Evolutionary conservation across 805 yeast species (phyloP).

Genomic region (Metschnikowia amazonensis): DNA sequence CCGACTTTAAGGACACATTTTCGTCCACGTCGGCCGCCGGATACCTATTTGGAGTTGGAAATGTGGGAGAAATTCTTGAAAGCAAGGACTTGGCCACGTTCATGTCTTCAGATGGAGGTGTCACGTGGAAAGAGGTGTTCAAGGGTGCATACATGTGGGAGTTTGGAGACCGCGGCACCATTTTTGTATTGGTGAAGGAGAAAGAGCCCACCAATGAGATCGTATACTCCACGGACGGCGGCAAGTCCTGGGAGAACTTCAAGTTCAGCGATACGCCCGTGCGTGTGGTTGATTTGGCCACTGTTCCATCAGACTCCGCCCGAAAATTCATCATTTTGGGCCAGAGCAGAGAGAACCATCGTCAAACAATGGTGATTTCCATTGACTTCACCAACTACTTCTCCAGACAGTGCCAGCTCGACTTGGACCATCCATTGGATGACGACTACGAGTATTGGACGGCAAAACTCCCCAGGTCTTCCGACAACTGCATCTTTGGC

Average conservation of each 20-base stretch:
- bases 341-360: slow-evolving; percentile 32
- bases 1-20: slow-evolving; percentile 77
- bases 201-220: slow-evolving; percentile 55
- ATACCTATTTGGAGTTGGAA: slow-evolving; percentile 86
- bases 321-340: slow-evolving; percentile 64
- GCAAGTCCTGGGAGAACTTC: slow-evolving; percentile 67
- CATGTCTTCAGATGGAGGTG: slow-evolving; percentile 86
- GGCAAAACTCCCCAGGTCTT: slow-evolving; percentile 33
- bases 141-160: slow-evolving; percentile 88
- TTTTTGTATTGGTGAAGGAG: slow-evolving; percentile 67
- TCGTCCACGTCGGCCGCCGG: slow-evolving; percentile 91
- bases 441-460: slow-evolving; percentile 45
- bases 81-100: slow-evolving; percentile 61
- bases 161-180: slow-evolving; percentile 91
- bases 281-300: slow-evolving; percentile 66
- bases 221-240: slow-evolving; percentile 72
- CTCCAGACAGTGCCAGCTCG: slow-evolving; percentile 39
- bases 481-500: slow-evolving; percentile 42
- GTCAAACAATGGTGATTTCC: slow-evolving; percentile 39
- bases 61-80: slow-evolving; percentile 65
- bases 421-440: slow-evolving; percentile 37
- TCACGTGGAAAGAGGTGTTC: slow-evolving; percentile 75
- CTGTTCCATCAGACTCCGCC: slow-evolving; percentile 90
- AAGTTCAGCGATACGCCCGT: slow-evolving; percentile 57
- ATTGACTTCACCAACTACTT: slow-evolving; percentile 37